Conservation (phyloP, 805 yeast species). For the Candida endomychidarum region DNA sequence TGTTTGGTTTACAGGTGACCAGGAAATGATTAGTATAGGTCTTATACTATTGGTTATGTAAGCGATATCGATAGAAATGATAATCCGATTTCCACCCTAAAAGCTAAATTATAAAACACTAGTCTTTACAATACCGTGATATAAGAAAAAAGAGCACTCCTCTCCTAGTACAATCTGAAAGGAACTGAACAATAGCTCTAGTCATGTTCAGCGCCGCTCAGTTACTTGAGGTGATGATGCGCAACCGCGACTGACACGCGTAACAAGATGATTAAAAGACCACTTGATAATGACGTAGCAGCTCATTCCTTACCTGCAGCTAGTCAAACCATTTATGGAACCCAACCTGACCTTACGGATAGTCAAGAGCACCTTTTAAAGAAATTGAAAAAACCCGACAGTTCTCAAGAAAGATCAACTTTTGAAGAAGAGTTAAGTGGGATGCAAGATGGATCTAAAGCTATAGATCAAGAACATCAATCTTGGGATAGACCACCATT, state of each 20-base stretch:
- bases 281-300: constrained; percentile 12
- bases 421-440: constrained; percentile 40
- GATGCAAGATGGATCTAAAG: constrained; percentile 33
- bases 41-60: too few relatives aligned
- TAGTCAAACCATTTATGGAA: constrained; percentile 16
- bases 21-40: too few relatives aligned
- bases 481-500: constrained; percentile 57
- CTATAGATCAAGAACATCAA: constrained; percentile 35
- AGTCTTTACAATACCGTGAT: too few relatives aligned
- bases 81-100: too few relatives aligned
- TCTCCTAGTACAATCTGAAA: too few relatives aligned
- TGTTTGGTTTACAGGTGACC: too few relatives aligned
- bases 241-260: neutral
- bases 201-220: too few relatives aligned
- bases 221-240: too few relatives aligned
- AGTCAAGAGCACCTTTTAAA: constrained; percentile 33
- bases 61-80: too few relatives aligned
- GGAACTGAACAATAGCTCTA: too few relatives aligned
- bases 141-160: too few relatives aligned
- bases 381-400: constrained; percentile 32
- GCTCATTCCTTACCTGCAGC: constrained; percentile 38
- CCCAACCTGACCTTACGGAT: constrained; percentile 24
- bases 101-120: too few relatives aligned
- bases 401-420: constrained; percentile 33
- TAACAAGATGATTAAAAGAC: constrained; percentile 9